Base-by-base conservation (phyloP, 176 grass and related monocot species). In the Sorghum bicolor region DNA sequence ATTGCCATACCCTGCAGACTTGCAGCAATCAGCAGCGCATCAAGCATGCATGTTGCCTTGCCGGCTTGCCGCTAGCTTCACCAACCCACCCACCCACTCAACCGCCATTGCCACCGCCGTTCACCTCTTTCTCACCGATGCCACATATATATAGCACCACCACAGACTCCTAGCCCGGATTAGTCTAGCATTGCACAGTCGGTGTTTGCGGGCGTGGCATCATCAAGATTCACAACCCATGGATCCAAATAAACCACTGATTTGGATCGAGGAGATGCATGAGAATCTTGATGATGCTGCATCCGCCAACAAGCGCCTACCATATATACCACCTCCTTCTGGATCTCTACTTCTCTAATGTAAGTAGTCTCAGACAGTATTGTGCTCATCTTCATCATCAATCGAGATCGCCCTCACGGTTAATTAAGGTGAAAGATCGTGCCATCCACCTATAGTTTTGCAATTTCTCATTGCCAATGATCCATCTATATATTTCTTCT, bases 261-360 rank as follows among this genome's bases (percentile, higher is more conserved):
- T 80, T 44, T n/a, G 31, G 26, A 36, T 30, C 5, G 33, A 47
- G 6, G 24, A 71, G 38, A 44, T 64, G 29, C 20, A 86, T 91
- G 89, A 89, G 86, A 91, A 94, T 94, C 92, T 91, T 94, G 89
- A 94, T 94, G 92, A 94, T 94, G 92, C 89, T 94, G 92, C 89
- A 89, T 94, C 86, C 40, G 86, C 89, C 84, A 80, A 89, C 80
- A 94, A 84, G 81, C 85, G 79, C 83, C 92, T 90, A 31, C 31
- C 43, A 11, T n/a, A n/a, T n/a, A n/a, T 17, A 9, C n/a, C 6
- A 9, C 15, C 58, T 20, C 5, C 17, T 3, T 55, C 10, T 75
- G n/a, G n/a, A n/a, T n/a, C 17, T 53, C 7, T 32, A 3, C 69
- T 28, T 70, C 69, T 44, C 69, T 44, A 41, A 9, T 29, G 25